A percentile compares a stretch with the other conserved stretches of the same genome.
phyloP scores from a whole-genome alignment of 257 asterid species.

The Penstemon barbatus region DNA sequence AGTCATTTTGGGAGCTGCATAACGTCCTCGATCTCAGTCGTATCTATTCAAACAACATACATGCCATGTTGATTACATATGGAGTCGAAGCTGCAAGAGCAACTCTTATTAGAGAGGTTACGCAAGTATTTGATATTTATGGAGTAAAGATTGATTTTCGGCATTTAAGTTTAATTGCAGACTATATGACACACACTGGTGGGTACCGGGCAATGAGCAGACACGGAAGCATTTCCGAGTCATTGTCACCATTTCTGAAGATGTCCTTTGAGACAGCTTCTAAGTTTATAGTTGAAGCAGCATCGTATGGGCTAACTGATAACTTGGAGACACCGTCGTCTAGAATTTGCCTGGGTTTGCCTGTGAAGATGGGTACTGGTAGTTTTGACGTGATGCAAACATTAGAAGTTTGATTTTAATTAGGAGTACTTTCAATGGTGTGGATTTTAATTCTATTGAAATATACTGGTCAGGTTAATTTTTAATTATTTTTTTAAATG shows the following conservation, averaged over 20 bases:
- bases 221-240: constrained; percentile 75
- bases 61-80: constrained; percentile 63
- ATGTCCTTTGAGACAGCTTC: constrained; percentile 94
- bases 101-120: constrained; percentile 73
- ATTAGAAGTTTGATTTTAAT: constrained; percentile 8
- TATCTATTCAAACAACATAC: constrained; percentile 69
- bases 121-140: constrained; percentile 78
- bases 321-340: constrained; percentile 77
- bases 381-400: constrained; percentile 80
- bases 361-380: constrained; percentile 90
- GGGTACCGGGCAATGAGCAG: constrained; percentile 89
- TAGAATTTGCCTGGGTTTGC: constrained; percentile 84
- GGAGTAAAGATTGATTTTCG: constrained; percentile 88
- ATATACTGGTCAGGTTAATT: too few relatives aligned
- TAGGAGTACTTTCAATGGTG: too few relatives aligned
- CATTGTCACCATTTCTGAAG: constrained; percentile 71
- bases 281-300: constrained; percentile 86
- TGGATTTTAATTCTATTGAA: too few relatives aligned
- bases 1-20: constrained; percentile 72
- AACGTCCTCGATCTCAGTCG: constrained; percentile 69
- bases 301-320: constrained; percentile 62
- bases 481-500: too few relatives aligned
- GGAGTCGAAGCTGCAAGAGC: constrained; percentile 98
- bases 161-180: constrained; percentile 82
- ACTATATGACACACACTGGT: constrained; percentile 87